Evolutionary conservation across 805 yeast species (phyloP).

Genomic region (Komagataella mondaviorum): DNA sequence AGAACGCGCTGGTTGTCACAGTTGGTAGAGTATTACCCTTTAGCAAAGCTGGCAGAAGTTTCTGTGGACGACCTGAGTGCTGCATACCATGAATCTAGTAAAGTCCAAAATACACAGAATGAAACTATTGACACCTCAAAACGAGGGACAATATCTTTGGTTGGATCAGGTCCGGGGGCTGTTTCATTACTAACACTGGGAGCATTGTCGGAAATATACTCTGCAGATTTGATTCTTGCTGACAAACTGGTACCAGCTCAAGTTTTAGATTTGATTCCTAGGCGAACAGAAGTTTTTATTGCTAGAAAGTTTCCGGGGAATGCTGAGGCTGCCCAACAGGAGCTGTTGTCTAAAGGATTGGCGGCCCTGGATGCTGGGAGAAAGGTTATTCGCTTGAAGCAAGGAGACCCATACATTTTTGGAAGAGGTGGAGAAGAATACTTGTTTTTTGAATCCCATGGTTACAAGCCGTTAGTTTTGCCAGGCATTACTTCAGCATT

Average conservation of each 20-base stretch:
- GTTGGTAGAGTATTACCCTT: constrained; percentile 82
- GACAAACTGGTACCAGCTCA: constrained; percentile 89
- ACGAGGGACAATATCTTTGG: constrained; percentile 58
- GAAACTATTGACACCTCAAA: constrained; percentile 1
- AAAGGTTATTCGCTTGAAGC: constrained; percentile 80
- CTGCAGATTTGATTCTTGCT: constrained; percentile 77
- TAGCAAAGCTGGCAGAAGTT: constrained; percentile 45
- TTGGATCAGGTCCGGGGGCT: constrained; percentile 93
- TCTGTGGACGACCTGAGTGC: constrained; percentile 43
- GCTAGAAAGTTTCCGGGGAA: constrained; percentile 95
- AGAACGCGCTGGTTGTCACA: constrained; percentile 81
- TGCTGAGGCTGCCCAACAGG: constrained; percentile 87
- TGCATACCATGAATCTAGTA: constrained; percentile 17
- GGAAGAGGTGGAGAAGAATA: constrained; percentile 96
- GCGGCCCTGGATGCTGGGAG: constrained; percentile 49
- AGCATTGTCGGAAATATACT: constrained; percentile 65
- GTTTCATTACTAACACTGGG: constrained; percentile 72
- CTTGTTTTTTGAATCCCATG: constrained; percentile 51
- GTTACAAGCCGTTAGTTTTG: constrained; percentile 58
- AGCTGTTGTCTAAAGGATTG: constrained; percentile 62
- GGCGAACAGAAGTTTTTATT: constrained; percentile 60
- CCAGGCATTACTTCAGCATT: constrained; percentile 89
- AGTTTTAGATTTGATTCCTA: constrained; percentile 73
- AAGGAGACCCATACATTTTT: constrained; percentile 93
- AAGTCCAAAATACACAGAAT: constrained; percentile 4